Percentiles rank a stretch among this genome's conserved stretches.
phyloP scores from a whole-genome alignment of 1,284 basidiomycete genomes.

The Sutorius eximius region DNA sequence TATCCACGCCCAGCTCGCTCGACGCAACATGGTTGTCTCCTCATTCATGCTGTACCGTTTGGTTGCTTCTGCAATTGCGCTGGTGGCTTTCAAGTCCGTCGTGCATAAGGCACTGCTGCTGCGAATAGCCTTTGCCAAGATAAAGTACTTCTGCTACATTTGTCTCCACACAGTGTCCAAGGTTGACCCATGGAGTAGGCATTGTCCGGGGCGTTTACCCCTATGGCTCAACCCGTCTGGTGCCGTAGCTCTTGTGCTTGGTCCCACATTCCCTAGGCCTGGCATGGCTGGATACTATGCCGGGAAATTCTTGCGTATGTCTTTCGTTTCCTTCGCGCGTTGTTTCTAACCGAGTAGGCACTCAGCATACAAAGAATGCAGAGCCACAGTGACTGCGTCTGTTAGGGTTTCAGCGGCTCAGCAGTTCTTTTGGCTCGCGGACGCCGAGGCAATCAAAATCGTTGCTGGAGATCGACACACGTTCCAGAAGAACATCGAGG shows the following conservation, averaged over 20 bases:
- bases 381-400: slow-evolving; percentile 40
- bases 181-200: slow-evolving; percentile 6
- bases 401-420: slow-evolving; percentile 29
- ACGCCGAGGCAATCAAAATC: slow-evolving; percentile 41
- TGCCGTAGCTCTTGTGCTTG: slow-evolving; percentile 24
- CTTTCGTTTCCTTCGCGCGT: neutral
- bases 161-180: neutral
- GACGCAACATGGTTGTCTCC: slow-evolving; percentile 11
- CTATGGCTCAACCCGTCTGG: slow-evolving; percentile 38
- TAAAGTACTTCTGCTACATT: slow-evolving; percentile 19
- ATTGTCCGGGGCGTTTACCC: slow-evolving; percentile 19
- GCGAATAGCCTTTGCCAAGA: slow-evolving; percentile 19
- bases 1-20: too few species aligned
- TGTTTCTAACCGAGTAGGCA: neutral
- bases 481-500: slow-evolving; percentile 38
- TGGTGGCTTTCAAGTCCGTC: slow-evolving; percentile 11
- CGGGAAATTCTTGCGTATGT: slow-evolving; percentile 37
- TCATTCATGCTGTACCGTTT: slow-evolving; percentile 11
- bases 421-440: slow-evolving; percentile 41
- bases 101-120: slow-evolving; percentile 15
- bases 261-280: slow-evolving; percentile 35
- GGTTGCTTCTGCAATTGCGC: slow-evolving; percentile 4
- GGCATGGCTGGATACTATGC: slow-evolving; percentile 35
- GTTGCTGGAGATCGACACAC: slow-evolving; percentile 33
- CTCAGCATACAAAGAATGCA: slow-evolving; percentile 38